These are phyloP conservation scores for Colletotrichum limetticola DNA, from an alignment of 2,329 filamentous ascomycete species.

Conservation along the genomic window DNA sequence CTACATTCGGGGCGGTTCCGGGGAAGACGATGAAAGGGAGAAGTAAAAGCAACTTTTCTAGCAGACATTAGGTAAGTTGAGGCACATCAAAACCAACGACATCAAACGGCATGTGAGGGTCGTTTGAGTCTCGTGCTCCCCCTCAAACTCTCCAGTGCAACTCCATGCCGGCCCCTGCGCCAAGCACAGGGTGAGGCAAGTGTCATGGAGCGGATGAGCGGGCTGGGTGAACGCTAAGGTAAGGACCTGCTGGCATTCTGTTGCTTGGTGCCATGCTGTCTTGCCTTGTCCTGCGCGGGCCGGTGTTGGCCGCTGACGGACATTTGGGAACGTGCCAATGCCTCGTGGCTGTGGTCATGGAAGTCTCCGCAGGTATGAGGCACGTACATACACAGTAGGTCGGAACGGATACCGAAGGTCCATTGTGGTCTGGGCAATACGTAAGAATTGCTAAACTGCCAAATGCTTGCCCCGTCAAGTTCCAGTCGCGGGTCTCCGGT, in stretches of 20 bases:
- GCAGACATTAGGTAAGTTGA: not conserved
- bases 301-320: conserved; percentile 1
- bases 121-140: not conserved
- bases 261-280: not conserved
- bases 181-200: conserved; percentile 16
- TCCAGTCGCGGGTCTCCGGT: not conserved
- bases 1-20: not conserved
- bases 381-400: too few relatives aligned
- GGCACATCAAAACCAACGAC: not conserved
- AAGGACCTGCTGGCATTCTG: not conserved
- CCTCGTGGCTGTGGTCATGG: conserved; percentile 18
- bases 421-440: conserved; percentile 3
- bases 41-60: not conserved
- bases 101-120: not conserved
- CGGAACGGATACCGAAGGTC: not conserved
- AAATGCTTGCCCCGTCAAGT: not conserved
- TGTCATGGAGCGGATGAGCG: not conserved
- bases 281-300: not conserved
- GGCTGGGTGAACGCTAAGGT: not conserved
- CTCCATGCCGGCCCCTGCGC: not conserved
- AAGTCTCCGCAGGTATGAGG: not conserved
- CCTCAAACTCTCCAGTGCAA: not conserved
- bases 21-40: not conserved
- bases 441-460: not conserved
- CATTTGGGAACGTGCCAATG: conserved; percentile 11